These are phyloP conservation scores for Drosera capensis DNA, from an alignment of 148 eudicot genomes.

Conservation along the genomic window DNA sequence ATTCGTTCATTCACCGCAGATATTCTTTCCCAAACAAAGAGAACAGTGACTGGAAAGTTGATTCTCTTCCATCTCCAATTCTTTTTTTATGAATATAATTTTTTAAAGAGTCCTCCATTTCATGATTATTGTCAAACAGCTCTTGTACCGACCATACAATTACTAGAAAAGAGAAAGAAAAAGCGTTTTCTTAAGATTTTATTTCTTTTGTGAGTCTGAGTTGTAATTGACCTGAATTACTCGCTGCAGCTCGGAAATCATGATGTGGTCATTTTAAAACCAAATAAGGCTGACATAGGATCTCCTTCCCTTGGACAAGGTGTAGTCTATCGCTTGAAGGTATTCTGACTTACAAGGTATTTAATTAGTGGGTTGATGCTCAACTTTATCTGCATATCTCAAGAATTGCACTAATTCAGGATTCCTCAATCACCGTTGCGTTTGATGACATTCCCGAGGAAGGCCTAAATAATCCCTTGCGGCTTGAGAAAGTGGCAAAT, in stretches of 20 bases:
- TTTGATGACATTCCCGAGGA: constrained; percentile 97
- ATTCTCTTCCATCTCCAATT: no score
- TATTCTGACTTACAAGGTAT: constrained; percentile 9
- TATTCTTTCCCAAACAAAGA: no score
- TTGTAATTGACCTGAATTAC: background rate
- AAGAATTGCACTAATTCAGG: constrained; percentile 36
- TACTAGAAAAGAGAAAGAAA: no score
- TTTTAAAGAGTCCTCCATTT: no score
- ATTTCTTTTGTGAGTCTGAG: background rate
- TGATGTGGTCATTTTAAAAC: constrained; percentile 82
- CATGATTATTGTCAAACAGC: no score
- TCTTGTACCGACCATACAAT: no score
- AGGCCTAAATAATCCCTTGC: constrained; percentile 68
- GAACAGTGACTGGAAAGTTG: no score
- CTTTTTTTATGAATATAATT: no score
- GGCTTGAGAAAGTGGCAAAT: constrained; percentile 92
- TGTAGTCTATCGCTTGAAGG: constrained; percentile 92
- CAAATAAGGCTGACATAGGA: constrained; percentile 74
- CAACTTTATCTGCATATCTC: no score
- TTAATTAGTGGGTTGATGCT: background rate
- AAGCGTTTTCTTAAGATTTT: background rate
- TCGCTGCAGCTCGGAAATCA: constrained; percentile 80
- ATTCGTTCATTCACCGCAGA: no score
- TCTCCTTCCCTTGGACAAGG: constrained; percentile 93
- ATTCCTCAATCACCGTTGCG: constrained; percentile 76